Evolutionary conservation across 352 stramenopile genomes (phyloP), one percentile per base, ranked within the genome.

Genomic region (Phytophthora tubulina): DNA sequence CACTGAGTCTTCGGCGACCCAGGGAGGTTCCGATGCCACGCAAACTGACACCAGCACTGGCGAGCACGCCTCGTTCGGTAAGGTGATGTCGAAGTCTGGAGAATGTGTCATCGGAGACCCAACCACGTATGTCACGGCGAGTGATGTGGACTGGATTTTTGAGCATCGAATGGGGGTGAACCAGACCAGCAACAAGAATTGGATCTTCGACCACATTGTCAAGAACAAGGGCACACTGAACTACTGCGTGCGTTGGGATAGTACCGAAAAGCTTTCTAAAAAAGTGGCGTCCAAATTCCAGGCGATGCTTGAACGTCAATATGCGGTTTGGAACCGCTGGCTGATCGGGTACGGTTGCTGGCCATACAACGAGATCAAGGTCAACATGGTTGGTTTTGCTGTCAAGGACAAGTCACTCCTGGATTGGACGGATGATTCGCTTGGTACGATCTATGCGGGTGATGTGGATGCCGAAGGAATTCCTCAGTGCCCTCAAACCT

Each of bases 171-270:
- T 78, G 65, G 68, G 57, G 13, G 66, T 67, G 44, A 76, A 76
- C 46, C 36, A 54, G 17, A 73, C 72, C 3, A 30, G 36, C 45
- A 76, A 76, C 67, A 59, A 70, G n/a, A 79, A 79, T 44, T 79
- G 53, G 56, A 82, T 85, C 71, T 78, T 78, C n/a, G 70, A 84
- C 60, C 73, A 84, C 41, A 74, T 84, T 45, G 76, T 81, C 50
- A 38, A 44, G 39, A 80, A 76, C 65, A 76, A 84, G 35, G 77
- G 73, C 61, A 75, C 75, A 13, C 67, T 81, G 48, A 80, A 74
- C 71, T 82, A 84, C 64, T 84, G 77, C 57, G 35, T 84, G 3
- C 70, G 77, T 17, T 84, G 77, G 77, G 74, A 84, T 45, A 76
- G 66, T 31, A 82, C 45, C 3, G 56, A 73, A 11, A 78, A 78